Evolutionary conservation across 2,329 filamentous ascomycete species (phyloP), one percentile per base, ranked within the genome.

Genomic region (Trichoderma hamatum): DNA sequence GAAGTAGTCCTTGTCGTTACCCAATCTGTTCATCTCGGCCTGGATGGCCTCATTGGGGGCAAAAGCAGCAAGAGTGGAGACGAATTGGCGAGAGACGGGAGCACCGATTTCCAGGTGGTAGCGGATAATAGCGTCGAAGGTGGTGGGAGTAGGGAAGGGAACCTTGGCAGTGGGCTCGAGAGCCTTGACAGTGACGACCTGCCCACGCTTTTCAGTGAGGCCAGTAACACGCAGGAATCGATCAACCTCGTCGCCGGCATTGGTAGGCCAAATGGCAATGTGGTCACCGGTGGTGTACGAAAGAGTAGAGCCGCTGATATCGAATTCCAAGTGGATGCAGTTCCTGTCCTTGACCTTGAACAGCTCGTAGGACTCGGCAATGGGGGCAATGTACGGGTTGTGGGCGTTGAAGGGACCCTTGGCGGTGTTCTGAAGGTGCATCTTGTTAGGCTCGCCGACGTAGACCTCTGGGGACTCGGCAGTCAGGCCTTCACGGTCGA

Each of bases 41-140:
- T 97, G 97, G 79, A 89, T 86, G 14, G 87, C 85, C 67, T 98
- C 94, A 75, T 89, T 91, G 43, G 96, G 95, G 24, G 96, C 90
- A 78, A 99, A 99, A 55, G 93, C 89, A 72, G 95, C 92, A 30
- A 99, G 85, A 26, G 91, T 92, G 52, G 93, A 89, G 69, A 98
- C 84, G 77, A 98, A 97, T 80, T 99, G 96, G 83, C 96, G 95
- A 70, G 96, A 99, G 34, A 99, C 92, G 58, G 96, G 93, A 55
- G 93, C 94, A 78, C 94, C 93, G 73, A 97, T 96, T 82, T 99
- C 96, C 85, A 99, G 91, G 82, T 99, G 95, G 82, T 97, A 99
- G 74, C 96, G 92, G 70, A 92, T 84, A 72, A 95, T 93, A 69
- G 95, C 92, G 81, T 98, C 95, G 81, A 95, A 98, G 2, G 96